Evolutionary conservation across 164 flowering plant species (phyloP).

Genomic region (Sextonia rubra): DNA sequence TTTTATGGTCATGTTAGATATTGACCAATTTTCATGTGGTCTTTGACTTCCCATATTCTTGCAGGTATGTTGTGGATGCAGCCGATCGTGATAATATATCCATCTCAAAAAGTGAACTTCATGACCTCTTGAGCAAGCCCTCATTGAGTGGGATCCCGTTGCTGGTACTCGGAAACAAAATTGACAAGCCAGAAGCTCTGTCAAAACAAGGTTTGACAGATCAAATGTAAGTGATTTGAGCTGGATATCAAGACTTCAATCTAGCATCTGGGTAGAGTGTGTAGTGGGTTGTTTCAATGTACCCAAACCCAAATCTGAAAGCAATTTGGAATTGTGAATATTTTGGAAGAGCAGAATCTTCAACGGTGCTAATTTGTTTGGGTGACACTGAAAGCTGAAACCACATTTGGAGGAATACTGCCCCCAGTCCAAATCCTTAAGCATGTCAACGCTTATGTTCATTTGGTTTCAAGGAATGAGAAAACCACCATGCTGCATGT

Average conservation of each 20-base stretch:
- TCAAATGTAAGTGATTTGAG: conserved; percentile 47
- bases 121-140: conserved; percentile 65
- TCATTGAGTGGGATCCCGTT: conserved; percentile 71
- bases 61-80: conserved; percentile 81
- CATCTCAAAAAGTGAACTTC: conserved; percentile 66
- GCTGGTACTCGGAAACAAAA: conserved; percentile 77
- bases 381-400: not conserved
- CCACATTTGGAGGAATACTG: not conserved
- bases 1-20: not conserved
- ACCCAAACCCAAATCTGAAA: not conserved
- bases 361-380: not conserved
- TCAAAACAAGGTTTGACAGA: conserved; percentile 52
- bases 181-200: conserved; percentile 62
- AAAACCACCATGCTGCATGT: not conserved
- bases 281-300: not conserved
- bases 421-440: not conserved
- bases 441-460: too few species aligned
- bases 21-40: not conserved
- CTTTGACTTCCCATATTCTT: conserved; percentile 1
- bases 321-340: not conserved
- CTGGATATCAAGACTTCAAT: not conserved
- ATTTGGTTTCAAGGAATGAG: not conserved
- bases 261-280: not conserved
- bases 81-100: conserved; percentile 65
- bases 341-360: not conserved